These are phyloP conservation scores for Paspalum vaginatum DNA, from an alignment of 176 grass and related monocot genomes.

Conservation along the genomic window DNA sequence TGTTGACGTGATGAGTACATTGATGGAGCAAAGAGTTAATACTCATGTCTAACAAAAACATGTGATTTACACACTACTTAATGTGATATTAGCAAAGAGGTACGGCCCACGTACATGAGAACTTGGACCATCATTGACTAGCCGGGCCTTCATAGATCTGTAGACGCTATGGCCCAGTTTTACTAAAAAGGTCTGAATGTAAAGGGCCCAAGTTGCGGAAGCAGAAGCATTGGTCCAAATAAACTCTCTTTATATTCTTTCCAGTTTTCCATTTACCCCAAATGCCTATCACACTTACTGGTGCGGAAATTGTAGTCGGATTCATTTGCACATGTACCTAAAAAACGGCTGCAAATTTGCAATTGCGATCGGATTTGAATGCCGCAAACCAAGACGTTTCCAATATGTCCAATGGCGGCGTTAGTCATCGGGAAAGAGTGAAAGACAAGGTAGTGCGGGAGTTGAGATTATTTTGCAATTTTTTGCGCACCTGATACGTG, in stretches of 20 bases:
- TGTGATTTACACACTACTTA: no score
- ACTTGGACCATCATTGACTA: not conserved
- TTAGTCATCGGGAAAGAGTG: no score
- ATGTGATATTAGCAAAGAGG: not conserved
- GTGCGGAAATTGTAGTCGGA: no score
- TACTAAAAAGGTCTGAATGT: not conserved
- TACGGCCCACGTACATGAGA: not conserved
- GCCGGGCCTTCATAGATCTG: not conserved
- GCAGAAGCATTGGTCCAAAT: not conserved
- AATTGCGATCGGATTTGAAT: not conserved
- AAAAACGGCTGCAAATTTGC: no score
- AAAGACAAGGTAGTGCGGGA: no score
- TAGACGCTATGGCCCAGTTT: not conserved
- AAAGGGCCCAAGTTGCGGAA: not conserved
- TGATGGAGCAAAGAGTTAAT: no score
- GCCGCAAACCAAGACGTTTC: not conserved
- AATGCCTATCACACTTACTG: not conserved
- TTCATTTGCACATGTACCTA: no score
- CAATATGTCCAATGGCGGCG: no score
- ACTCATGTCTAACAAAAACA: no score
- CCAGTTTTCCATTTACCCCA: not conserved
- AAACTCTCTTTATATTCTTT: not conserved
- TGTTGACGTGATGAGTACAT: no score
- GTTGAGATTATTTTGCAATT: no score
- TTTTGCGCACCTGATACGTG: no score